Evolutionary conservation across 106 monocot genomes (phyloP).

Genomic region (Phalaenopsis equestris): DNA sequence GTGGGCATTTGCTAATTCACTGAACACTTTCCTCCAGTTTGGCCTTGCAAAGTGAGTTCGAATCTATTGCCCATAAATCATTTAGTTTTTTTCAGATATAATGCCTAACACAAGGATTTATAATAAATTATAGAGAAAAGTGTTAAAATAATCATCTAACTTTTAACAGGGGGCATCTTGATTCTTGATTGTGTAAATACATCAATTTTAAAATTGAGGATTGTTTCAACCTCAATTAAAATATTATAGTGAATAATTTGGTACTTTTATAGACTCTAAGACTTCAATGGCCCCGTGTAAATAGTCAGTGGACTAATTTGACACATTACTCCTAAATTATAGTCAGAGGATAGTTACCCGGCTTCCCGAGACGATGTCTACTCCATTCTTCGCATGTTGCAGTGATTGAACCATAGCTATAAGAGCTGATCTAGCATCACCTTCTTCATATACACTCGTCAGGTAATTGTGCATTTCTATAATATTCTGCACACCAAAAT

Average conservation of each 20-base stretch:
- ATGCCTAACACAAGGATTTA: not conserved
- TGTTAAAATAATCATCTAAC: too few species aligned
- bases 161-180: too few species aligned
- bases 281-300: too few species aligned
- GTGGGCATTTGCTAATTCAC: slow-evolving; percentile 30
- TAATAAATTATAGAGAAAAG: not conserved
- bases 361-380: slow-evolving; percentile 88
- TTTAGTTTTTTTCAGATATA: not conserved
- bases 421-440: slow-evolving; percentile 92
- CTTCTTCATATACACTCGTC: slow-evolving; percentile 94
- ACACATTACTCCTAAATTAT: not conserved
- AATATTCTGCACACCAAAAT: slow-evolving; percentile 31
- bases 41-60: slow-evolving; percentile 59
- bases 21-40: slow-evolving; percentile 59
- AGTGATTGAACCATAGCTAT: slow-evolving; percentile 87
- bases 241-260: too few species aligned
- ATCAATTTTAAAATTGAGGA: too few species aligned
- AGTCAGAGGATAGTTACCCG: slow-evolving; percentile 25
- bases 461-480: slow-evolving; percentile 96
- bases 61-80: slow-evolving; percentile 33
- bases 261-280: too few species aligned
- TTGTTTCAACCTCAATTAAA: too few species aligned
- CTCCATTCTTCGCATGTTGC: slow-evolving; percentile 85
- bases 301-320: too few species aligned
- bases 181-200: too few species aligned